Evolutionary conservation across 2,329 filamentous ascomycete species (phyloP), one percentile per base, ranked within the genome.

Genomic region (Neurospora sp.): DNA sequence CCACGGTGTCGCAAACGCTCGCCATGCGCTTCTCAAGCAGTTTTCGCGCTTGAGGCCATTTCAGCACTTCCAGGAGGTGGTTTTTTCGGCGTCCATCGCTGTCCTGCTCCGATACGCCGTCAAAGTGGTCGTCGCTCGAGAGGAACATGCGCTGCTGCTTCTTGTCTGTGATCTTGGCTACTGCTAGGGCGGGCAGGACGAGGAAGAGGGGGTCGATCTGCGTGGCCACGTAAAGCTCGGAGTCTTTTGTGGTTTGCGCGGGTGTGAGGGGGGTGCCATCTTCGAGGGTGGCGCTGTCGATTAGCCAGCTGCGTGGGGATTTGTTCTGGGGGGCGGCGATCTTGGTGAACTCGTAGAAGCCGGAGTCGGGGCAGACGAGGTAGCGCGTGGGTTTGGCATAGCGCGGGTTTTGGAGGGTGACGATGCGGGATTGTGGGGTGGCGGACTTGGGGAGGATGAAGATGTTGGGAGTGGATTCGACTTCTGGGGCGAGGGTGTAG

Each of bases 121-220:
- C 91, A 66, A 93, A 81, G 76, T 93, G 86, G 76, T 94, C 91
- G 66, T 93, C 91, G 69, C 88, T 82, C 0, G 88, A 86, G 15
- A 93, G 82, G 74, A 92, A 93, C 68, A 90, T 83, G 62, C 85
- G 85, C 76, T 89, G 91, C 52, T 66, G 84, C 76, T 89, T 91
- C 52, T 66, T 84, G 82, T 33, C 82, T 81, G 11, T 78, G 75
- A 66, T 83, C 82, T 12, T 81, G 74, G 1, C 79, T 36, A 6
- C 33, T 1, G 83, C 81, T 1, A 98, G 84, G 4, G 89, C 86
- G 0, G 95, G 91, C 1, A 98, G 82, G 3, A 97, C 78, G 67
- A 98, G 83, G 81, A 98, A 98, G 3, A 97, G 77, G 5, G 92
- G 86, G 78, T 99, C 96, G 69, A 97, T 83, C 1, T 89, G 87